A percentile compares a stretch with the other conserved stretches of the same genome.
phyloP scores from a whole-genome alignment of 2,329 filamentous ascomycete species.

The Pyrenochaeta sp. region DNA sequence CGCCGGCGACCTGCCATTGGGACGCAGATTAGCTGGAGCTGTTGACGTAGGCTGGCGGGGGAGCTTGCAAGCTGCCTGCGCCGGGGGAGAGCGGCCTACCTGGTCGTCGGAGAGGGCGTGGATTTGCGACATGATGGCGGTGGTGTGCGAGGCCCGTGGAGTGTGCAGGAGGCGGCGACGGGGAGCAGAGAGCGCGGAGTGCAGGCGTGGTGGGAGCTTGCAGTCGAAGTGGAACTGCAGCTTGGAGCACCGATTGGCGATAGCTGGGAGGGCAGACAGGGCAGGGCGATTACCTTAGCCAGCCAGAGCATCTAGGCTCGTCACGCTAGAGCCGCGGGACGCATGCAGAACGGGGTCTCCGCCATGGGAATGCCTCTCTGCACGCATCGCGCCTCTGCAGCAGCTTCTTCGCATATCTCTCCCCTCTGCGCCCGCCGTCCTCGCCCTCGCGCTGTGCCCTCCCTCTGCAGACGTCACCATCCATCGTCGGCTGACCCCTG shows the following conservation, averaged over 20 bases:
- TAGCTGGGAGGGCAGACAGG: constrained; percentile 5
- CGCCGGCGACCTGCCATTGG: constrained; percentile 79
- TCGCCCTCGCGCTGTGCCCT: constrained; percentile 3
- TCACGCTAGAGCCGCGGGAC: constrained; percentile 9
- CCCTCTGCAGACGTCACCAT: constrained; percentile 36
- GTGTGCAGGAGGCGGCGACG: constrained; percentile 8
- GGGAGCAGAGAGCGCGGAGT: constrained; percentile 20
- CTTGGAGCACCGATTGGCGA: constrained; percentile 31
- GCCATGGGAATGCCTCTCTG: constrained; percentile 3
- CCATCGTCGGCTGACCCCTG: constrained; percentile 40
- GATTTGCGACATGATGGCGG: constrained; percentile 80
- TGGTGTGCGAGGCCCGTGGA: constrained; percentile 12
- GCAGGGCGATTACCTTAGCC: constrained; percentile 6
- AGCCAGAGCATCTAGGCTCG: background rate
- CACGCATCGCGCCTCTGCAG: background rate
- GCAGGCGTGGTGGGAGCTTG: constrained; percentile 33
- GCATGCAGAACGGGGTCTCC: constrained; percentile 1
- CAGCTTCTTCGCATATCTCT: background rate
- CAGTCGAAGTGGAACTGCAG: constrained; percentile 33
- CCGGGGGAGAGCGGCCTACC: constrained; percentile 61
- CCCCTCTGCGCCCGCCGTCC: constrained; percentile 2
- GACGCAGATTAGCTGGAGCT: constrained; percentile 36
- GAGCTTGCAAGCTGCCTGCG: constrained; percentile 16
- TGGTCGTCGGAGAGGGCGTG: constrained; percentile 98
- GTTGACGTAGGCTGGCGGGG: constrained; percentile 36